Evolutionary conservation across 1,139 yeast genomes (phyloP).

Genomic region (Komagataea norvegica): DNA sequence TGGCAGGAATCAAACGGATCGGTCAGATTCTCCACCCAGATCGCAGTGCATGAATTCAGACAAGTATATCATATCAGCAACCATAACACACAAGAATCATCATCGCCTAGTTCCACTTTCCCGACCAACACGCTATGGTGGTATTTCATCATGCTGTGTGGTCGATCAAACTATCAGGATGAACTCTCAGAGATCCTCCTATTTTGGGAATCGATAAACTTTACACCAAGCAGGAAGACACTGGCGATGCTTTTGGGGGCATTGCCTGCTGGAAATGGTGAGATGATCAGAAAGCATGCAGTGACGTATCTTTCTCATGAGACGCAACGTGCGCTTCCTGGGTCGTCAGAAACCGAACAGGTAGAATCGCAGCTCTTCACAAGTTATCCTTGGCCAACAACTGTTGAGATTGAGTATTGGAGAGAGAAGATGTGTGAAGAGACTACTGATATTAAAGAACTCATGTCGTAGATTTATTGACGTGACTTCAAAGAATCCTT

Average conservation of each 20-base stretch:
- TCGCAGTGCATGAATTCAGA: slow-evolving; percentile 57
- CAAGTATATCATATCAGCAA: slow-evolving; percentile 21
- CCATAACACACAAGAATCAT: slow-evolving; percentile 24
- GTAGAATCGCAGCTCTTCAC: slow-evolving; percentile 17
- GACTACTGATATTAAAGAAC: neutral
- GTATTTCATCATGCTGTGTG: slow-evolving; percentile 47
- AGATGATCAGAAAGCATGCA: slow-evolving; percentile 38
- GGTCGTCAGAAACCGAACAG: too few species aligned
- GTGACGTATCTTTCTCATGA: slow-evolving; percentile 21
- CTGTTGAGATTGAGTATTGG: slow-evolving; percentile 18
- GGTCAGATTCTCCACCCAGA: slow-evolving; percentile 48
- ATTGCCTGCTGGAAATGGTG: slow-evolving; percentile 39
- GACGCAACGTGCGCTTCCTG: neutral
- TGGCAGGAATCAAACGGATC: slow-evolving; percentile 40
- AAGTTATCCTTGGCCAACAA: slow-evolving; percentile 21
- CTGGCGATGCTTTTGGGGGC: slow-evolving; percentile 35
- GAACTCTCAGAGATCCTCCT: slow-evolving; percentile 49
- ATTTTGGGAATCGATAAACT: slow-evolving; percentile 55
- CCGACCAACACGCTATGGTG: slow-evolving; percentile 49
- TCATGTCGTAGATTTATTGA: neutral
- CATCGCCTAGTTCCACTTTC: slow-evolving; percentile 24
- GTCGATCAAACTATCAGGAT: slow-evolving; percentile 41
- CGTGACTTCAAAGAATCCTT: too few species aligned
- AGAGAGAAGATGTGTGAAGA: slow-evolving; percentile 6
- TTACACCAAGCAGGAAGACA: slow-evolving; percentile 40